Percentiles rank a stretch among this genome's conserved stretches.
phyloP scores from a whole-genome alignment of 2,329 filamentous ascomycete species.

The Dendrostoma leiphaemia region DNA sequence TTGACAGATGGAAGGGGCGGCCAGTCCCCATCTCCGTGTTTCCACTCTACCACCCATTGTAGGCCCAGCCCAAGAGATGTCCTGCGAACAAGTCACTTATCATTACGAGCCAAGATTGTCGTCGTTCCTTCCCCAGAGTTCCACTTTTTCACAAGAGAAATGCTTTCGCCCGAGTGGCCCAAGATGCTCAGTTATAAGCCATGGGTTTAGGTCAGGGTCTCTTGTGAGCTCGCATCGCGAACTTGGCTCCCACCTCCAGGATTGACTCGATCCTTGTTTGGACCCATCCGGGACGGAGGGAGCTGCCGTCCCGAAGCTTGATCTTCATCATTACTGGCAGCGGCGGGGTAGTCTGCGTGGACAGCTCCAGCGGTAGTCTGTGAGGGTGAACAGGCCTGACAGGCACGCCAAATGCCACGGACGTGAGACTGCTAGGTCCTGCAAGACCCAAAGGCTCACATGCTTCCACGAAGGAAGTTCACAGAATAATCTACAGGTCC shows the following conservation, averaged over 20 bases:
- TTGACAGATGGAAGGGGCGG: not conserved
- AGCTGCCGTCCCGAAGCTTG: constrained; percentile 7
- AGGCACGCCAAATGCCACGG: not conserved
- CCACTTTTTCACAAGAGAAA: not conserved
- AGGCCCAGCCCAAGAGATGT: no score
- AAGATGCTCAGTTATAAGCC: no score
- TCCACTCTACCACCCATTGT: no score
- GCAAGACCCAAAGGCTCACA: not conserved
- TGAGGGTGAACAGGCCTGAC: no score
- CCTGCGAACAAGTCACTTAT: no score
- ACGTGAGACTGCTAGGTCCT: not conserved
- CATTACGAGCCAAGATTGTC: not conserved
- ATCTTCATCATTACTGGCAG: constrained; percentile 3
- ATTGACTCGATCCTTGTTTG: not conserved
- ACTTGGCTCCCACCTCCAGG: constrained; percentile 1
- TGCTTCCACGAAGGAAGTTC: no score
- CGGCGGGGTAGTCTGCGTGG: not conserved
- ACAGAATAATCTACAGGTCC: no score
- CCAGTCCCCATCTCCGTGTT: no score
- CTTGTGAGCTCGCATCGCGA: not conserved
- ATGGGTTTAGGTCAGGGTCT: constrained; percentile 1
- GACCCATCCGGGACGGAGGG: constrained; percentile 6
- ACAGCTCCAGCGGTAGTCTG: not conserved
- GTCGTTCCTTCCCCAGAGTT: not conserved
- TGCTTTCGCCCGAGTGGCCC: not conserved